phyloP scores from a whole-genome alignment of 2,329 filamentous ascomycete species.

The Colletotrichum spaethianum region DNA sequence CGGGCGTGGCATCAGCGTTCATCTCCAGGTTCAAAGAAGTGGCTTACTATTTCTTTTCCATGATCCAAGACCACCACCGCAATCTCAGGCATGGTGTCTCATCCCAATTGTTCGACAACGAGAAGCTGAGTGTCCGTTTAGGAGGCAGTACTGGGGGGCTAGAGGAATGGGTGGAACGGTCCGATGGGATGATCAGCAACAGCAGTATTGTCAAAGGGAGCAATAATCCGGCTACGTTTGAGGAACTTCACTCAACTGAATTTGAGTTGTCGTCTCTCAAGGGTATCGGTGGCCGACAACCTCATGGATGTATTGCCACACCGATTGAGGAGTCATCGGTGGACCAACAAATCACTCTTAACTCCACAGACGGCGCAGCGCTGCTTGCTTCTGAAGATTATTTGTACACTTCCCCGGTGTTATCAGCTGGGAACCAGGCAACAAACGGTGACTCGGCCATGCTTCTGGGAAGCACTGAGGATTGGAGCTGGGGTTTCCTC shows the following conservation, averaged over 20 bases:
- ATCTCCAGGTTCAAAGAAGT: conserved; percentile 33
- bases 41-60: conserved; percentile 29
- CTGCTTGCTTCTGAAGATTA: no score
- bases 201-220: conserved; percentile 54
- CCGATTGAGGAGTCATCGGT: no score
- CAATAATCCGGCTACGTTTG: conserved; percentile 25
- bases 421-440: background rate
- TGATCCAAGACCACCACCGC: conserved; percentile 29
- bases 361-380: conserved; percentile 14
- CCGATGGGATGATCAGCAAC: conserved; percentile 58
- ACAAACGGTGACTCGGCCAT: background rate
- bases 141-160: conserved; percentile 64
- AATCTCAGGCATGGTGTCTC: conserved; percentile 8
- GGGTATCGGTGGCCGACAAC: no score
- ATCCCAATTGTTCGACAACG: background rate
- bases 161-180: conserved; percentile 66
- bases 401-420: background rate
- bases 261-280: no score
- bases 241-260: conserved; percentile 26
- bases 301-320: no score
- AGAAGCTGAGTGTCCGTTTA: conserved; percentile 55
- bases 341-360: no score
- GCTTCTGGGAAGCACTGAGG: conserved; percentile 1
- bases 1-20: conserved; percentile 31
- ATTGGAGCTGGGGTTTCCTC: conserved; percentile 29